These are phyloP conservation scores for Rubus parviflorus DNA, from an alignment of 306 rosid species.

Conservation along the genomic window DNA sequence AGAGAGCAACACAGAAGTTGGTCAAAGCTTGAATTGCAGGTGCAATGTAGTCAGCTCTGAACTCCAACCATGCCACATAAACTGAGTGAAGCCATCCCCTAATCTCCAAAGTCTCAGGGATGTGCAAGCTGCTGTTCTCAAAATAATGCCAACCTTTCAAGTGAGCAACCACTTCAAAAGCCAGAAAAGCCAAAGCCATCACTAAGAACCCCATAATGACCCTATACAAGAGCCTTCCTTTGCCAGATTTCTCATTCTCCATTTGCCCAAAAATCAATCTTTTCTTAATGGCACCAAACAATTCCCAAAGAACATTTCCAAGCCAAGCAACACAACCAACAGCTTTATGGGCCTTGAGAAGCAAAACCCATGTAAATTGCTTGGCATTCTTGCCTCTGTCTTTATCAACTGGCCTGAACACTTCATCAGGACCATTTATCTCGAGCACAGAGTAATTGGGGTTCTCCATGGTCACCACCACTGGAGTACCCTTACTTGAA, in stretches of 20 bases:
- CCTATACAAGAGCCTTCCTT: conserved; percentile 42
- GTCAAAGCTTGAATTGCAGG: conserved; percentile 58
- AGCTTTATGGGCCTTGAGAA: conserved; percentile 51
- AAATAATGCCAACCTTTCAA: conserved; percentile 71
- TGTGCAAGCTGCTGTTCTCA: conserved; percentile 44
- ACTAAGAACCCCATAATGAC: conserved; percentile 48
- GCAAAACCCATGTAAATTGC: conserved; percentile 54
- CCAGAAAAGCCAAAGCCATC: conserved; percentile 49
- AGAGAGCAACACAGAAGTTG: conserved; percentile 51
- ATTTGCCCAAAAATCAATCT: conserved; percentile 37
- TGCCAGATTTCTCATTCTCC: conserved; percentile 52
- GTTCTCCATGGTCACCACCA: conserved; percentile 62
- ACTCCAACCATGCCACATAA: conserved; percentile 60
- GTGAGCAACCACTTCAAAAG: conserved; percentile 64
- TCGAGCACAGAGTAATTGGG: conserved; percentile 56
- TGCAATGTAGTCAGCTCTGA: conserved; percentile 59
- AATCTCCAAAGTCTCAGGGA: conserved; percentile 52
- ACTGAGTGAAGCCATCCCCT: conserved; percentile 49
- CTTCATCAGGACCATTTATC: conserved; percentile 49
- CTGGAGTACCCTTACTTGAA: conserved; percentile 45
- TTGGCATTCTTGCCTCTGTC: conserved; percentile 55
- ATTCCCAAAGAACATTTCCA: conserved; percentile 37
- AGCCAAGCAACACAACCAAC: conserved; percentile 45
- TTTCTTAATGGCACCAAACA: conserved; percentile 42
- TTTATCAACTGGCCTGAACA: conserved; percentile 49